phyloP scores from a whole-genome alignment of 2,329 filamentous ascomycete species.

The Aspergillus glaucus region DNA sequence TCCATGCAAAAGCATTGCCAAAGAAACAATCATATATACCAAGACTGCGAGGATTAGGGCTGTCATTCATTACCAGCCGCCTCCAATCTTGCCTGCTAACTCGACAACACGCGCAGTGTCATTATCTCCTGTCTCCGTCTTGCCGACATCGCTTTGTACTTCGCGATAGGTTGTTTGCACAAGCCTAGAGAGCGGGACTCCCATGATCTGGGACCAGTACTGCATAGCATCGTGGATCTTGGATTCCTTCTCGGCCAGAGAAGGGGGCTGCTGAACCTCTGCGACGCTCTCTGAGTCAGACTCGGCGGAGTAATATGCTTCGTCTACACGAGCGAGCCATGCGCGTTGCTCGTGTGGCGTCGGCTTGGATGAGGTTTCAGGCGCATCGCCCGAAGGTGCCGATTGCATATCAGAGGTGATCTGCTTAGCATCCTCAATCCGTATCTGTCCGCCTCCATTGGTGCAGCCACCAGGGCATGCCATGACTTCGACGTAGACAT shows the following conservation, averaged over 20 bases:
- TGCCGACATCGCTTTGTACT: constrained; percentile 92
- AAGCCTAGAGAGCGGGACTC: constrained; percentile 64
- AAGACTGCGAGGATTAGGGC: not conserved
- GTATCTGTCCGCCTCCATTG: constrained; percentile 93
- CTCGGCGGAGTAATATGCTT: constrained; percentile 79
- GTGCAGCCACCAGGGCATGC: constrained; percentile 98
- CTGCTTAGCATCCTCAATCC: constrained; percentile 65
- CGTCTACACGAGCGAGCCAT: constrained; percentile 76
- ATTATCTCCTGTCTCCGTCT: constrained; percentile 51
- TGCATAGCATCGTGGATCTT: constrained; percentile 59
- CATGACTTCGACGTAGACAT: constrained; percentile 97
- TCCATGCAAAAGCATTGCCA: not conserved
- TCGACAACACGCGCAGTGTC: constrained; percentile 80
- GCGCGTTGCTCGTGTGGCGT: constrained; percentile 76
- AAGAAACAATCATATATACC: not conserved
- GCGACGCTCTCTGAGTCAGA: constrained; percentile 43
- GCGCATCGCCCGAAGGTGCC: constrained; percentile 15
- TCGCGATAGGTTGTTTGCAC: constrained; percentile 82
- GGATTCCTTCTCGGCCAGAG: constrained; percentile 20
- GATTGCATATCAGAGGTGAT: constrained; percentile 11
- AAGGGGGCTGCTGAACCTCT: constrained; percentile 20
- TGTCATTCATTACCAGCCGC: constrained; percentile 66
- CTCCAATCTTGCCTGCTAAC: constrained; percentile 82
- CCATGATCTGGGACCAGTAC: constrained; percentile 70
- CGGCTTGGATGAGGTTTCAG: constrained; percentile 45